Percentiles rank a stretch among this genome's conserved stretches.
Evolutionary conservation across 176 grass and related monocot genomes (phyloP).

Genomic region (Chloris gayana): DNA sequence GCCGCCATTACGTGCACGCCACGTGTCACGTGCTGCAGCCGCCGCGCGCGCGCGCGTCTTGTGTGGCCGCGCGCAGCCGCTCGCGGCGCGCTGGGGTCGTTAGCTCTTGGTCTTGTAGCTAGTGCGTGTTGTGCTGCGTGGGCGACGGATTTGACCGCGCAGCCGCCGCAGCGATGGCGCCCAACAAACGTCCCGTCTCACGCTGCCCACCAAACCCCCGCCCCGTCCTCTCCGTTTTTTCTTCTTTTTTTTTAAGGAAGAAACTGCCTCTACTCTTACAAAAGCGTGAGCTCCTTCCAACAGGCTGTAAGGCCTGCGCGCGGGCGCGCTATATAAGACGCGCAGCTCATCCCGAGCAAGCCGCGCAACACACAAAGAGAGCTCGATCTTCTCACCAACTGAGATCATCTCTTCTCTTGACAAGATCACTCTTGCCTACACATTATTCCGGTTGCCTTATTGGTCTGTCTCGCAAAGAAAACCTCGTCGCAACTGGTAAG

Average conservation of each 20-base stretch:
- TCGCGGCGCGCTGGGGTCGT: background rate
- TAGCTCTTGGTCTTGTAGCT: no score
- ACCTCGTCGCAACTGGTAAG: background rate
- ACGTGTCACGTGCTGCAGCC: no score
- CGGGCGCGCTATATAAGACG: background rate
- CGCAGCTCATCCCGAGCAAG: background rate
- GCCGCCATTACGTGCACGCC: no score
- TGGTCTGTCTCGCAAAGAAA: background rate
- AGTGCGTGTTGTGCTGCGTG: background rate
- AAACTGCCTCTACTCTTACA: no score
- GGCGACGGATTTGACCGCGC: conserved; percentile 18
- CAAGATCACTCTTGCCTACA: background rate
- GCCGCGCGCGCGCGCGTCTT: no score
- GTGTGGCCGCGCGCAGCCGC: no score
- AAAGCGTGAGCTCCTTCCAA: background rate
- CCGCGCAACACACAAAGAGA: conserved; percentile 23
- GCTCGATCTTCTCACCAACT: background rate
- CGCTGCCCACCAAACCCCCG: background rate
- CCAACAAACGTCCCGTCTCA: background rate
- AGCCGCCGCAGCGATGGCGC: background rate
- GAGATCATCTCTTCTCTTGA: background rate
- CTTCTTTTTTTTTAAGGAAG: no score
- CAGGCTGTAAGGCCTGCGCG: no score
- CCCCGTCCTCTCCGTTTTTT: background rate
- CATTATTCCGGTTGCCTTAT: background rate